Evolutionary conservation across 225 moss, liverwort and hornwort species (phyloP), one percentile per base, ranked within the genome.

Genomic region (Pseudisothecium myosuroides): DNA sequence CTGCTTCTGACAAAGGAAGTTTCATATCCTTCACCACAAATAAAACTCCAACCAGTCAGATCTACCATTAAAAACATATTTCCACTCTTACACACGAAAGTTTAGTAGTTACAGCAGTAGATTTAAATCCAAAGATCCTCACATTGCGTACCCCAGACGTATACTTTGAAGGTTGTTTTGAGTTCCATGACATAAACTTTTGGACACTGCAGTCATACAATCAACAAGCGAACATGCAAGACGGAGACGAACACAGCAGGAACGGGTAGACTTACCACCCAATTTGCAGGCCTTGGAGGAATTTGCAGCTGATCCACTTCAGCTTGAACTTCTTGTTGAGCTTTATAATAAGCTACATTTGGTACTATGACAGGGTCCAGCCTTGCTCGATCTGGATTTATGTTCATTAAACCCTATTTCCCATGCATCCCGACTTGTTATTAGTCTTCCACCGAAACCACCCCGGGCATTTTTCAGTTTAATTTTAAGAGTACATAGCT

Each of bases 231-330:
- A 54, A 80, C 45, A 60, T 83, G 56, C 59, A 68, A 52, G 41
- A 87, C 26, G 47, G 68, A 89, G 31, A 84, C 20, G 27, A 68
- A 88, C 39, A 86, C 76, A 73, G 73, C 15, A 47, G 14, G 55
- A 80, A 65, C 81, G 85, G n/a, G 77, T 64, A 63, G 81, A 68
- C 93, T 87, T 90, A 98, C 98, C 96, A 87, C 90, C 96, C 98
- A 98, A 87, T 96, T 93, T 43, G 91, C 93, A 90, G 98, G 98
- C 79, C 95, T 96, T 87, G 96, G 94, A 80, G 98, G 97, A 83
- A 94, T 92, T 88, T 95, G 92, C 80, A 98, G 87, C 65, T 94
- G 75, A 83, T 92, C 82, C 83, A 97, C 96, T 88, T 98, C 95
- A 52, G 87, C 88, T 85, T 91, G 87, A 85, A 98, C 87, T 89